phyloP scores from a whole-genome alignment of 1,284 basidiomycete genomes.

The Ceratobasidium sp. region DNA sequence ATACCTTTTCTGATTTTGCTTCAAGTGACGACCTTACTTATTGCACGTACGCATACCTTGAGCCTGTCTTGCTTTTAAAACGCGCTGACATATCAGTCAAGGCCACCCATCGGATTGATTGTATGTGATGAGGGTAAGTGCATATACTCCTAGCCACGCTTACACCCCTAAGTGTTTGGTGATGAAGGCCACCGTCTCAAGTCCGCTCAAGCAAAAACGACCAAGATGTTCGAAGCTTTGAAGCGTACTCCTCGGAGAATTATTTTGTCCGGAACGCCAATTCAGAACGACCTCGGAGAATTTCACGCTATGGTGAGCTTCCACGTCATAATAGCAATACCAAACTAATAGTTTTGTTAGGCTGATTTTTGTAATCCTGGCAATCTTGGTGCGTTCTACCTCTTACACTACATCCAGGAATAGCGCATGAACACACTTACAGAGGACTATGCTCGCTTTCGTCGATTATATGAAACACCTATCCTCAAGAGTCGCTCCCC shows the following conservation, averaged over 20 bases:
- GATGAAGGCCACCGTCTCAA: slow-evolving; percentile 89
- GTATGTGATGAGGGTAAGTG: slow-evolving; percentile 91
- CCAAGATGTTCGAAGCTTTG: slow-evolving; percentile 86
- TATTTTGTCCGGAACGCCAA: slow-evolving; percentile 96
- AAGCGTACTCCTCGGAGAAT: slow-evolving; percentile 76
- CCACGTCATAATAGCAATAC: slow-evolving; percentile 2
- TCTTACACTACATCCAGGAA: neutral
- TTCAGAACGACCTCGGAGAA: slow-evolving; percentile 96
- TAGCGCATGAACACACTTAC: slow-evolving; percentile 27
- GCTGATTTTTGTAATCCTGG: slow-evolving; percentile 95
- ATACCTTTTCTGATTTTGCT: neutral
- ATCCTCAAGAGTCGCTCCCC: slow-evolving; percentile 90
- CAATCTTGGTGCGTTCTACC: slow-evolving; percentile 72
- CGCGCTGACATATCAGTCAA: slow-evolving; percentile 52
- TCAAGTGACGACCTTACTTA: slow-evolving; percentile 70
- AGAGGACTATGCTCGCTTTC: slow-evolving; percentile 82
- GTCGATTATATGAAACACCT: slow-evolving; percentile 86
- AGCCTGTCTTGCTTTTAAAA: neutral
- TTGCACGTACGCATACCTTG: slow-evolving; percentile 67
- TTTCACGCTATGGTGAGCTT: slow-evolving; percentile 91
- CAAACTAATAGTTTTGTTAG: slow-evolving; percentile 58
- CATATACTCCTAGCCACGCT: no score
- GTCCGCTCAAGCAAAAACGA: slow-evolving; percentile 92
- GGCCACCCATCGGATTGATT: slow-evolving; percentile 91
- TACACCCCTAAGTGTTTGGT: no score